Conservation (phyloP, 306 rosid genomes). For the Trifolium pratense region DNA sequence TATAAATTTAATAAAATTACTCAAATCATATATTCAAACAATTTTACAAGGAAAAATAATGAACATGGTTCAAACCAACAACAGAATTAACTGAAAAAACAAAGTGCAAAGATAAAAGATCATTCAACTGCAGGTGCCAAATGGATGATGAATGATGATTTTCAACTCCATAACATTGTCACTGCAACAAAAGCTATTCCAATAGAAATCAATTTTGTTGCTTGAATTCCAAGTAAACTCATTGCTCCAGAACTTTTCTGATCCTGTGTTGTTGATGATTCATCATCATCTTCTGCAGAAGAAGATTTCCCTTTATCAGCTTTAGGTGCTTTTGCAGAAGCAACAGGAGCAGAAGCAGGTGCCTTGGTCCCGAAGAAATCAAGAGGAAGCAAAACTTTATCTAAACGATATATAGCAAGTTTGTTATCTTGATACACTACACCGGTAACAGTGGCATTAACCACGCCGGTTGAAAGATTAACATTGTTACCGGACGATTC, state of each 20-base stretch:
- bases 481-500: constrained; percentile 51
- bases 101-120: background rate
- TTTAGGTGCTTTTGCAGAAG: constrained; percentile 44
- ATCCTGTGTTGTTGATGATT: background rate
- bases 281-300: constrained; percentile 30
- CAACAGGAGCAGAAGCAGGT: constrained; percentile 52
- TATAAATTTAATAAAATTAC: constrained; percentile 8
- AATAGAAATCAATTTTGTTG: constrained; percentile 26
- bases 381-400: constrained; percentile 63
- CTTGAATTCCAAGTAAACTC: background rate
- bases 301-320: constrained; percentile 41
- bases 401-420: constrained; percentile 60
- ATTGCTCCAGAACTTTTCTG: constrained; percentile 48
- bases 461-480: constrained; percentile 62
- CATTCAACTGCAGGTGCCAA: background rate
- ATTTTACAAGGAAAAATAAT: background rate
- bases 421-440: constrained; percentile 55
- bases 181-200: constrained; percentile 40
- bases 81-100: background rate
- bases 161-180: background rate
- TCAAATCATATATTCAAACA: constrained; percentile 5
- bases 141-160: background rate
- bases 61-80: constrained; percentile 6
- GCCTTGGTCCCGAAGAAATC: constrained; percentile 50
- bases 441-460: constrained; percentile 55